phyloP scores from a whole-genome alignment of 2,329 filamentous ascomycete species.

The Botrytis pseudocinerea region DNA sequence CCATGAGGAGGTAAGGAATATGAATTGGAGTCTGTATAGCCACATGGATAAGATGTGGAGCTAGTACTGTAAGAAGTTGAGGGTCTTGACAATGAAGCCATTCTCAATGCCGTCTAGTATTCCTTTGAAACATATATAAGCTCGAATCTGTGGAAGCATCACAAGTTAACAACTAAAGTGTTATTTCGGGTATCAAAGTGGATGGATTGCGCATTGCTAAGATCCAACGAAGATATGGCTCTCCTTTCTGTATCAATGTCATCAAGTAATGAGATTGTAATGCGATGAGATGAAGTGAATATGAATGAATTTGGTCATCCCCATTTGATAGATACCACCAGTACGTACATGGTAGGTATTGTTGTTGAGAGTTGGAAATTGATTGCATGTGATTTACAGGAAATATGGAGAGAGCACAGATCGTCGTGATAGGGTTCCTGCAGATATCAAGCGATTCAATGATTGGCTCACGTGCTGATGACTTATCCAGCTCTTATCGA shows the following conservation, averaged over 20 bases:
- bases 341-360: background rate
- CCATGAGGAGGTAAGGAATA: conserved; percentile 26
- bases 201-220: conserved; percentile 5
- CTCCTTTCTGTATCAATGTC: background rate
- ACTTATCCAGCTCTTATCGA: background rate
- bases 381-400: background rate
- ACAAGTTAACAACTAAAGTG: conserved; percentile 10
- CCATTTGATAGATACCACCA: background rate
- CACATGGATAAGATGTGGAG: conserved; percentile 35
- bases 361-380: background rate
- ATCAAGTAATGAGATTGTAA: background rate
- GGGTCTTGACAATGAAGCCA: conserved; percentile 30
- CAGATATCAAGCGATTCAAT: no score
- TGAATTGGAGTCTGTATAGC: conserved; percentile 38
- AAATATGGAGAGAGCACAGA: background rate
- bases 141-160: background rate
- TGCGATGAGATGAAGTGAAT: background rate
- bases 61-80: conserved; percentile 35
- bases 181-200: conserved; percentile 28
- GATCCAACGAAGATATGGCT: background rate
- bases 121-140: background rate
- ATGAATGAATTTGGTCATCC: background rate
- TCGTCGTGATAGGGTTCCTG: background rate
- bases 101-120: conserved; percentile 1
- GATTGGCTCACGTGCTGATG: background rate